Evolutionary conservation across 1,284 basidiomycete species (phyloP), one percentile per base, ranked within the genome.

Genomic region (Veloboletus limbatus): DNA sequence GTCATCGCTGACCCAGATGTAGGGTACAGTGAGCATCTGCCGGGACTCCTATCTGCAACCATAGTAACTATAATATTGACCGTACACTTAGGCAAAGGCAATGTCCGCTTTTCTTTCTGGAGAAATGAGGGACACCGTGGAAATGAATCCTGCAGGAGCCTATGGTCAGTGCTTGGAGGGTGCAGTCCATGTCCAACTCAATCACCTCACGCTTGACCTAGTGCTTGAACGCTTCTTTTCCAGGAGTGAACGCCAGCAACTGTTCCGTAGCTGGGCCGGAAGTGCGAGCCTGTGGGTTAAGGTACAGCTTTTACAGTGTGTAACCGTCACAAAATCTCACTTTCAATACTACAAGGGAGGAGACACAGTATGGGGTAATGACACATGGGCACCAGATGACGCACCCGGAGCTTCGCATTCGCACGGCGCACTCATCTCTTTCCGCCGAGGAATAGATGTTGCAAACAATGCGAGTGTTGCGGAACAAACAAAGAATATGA

Each of bases 221-320:
- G 86, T 90, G 1, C 74, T 90, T 5, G 88, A 91, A 56, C 78
- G 81, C 43, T 93, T 96, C 74, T 98, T 98, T 68, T 94, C 90
- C 3, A 77, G 92, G 26, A 81, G 81, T 28, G 97, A 99, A 66
- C 80, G 96, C 1, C 92, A 92, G 47, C 85, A 81, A 48, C 75
- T 99, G 13, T 99, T 99, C 75, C 79, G 93, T 28, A 89, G 86
- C 57, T 99, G 96, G 97, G 91, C 92, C 2, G 96, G 96, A 31
- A 88, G 90, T 52, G 92, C 91, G 14, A 92, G 88, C 56, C 83
- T 95, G 82, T 94, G 91, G 91, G 81, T 92, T 53, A 94, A 94
- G 79, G 88, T 81, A 51, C 13, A 47, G 37, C 10, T 13, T 10
- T 38, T 20, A 16, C 28, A 9, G 17, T 9, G 8, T 14, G 20